These are phyloP conservation scores for Mycena vulgaris DNA, from an alignment of 768 basidiomycete species.

Conservation along the genomic window DNA sequence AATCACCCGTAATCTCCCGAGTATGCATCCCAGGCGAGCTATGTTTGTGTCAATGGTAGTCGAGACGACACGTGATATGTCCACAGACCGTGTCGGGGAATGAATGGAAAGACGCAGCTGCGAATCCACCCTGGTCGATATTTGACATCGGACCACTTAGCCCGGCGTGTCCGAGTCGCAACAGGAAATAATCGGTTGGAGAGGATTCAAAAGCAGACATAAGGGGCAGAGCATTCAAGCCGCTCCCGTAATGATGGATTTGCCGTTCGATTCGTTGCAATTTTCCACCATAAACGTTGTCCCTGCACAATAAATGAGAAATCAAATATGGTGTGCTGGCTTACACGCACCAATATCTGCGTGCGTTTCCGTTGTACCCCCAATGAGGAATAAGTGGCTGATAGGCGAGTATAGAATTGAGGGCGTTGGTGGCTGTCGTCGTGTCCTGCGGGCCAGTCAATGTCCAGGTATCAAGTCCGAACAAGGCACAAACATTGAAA, in stretches of 20 bases:
- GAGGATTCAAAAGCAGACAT: conserved; percentile 63
- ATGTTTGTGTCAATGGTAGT: background rate
- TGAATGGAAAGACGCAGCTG: conserved; percentile 72
- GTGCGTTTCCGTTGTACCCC: conserved; percentile 74
- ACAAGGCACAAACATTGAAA: no score
- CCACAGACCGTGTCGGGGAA: conserved; percentile 61
- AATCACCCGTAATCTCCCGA: conserved; percentile 68
- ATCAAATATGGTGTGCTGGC: background rate
- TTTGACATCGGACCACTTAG: conserved; percentile 68
- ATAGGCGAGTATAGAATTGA: conserved; percentile 72
- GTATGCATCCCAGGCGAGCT: conserved; percentile 69
- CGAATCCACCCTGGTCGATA: conserved; percentile 72
- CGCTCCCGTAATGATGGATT: conserved; percentile 73
- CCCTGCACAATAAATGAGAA: conserved; percentile 52
- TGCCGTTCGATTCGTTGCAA: conserved; percentile 69
- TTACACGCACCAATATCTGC: conserved; percentile 66
- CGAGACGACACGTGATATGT: background rate
- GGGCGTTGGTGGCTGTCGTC: conserved; percentile 63
- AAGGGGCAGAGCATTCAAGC: conserved; percentile 69
- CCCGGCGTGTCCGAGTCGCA: conserved; percentile 69
- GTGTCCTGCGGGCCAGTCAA: no score
- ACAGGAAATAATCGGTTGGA: conserved; percentile 65
- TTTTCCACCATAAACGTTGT: conserved; percentile 71
- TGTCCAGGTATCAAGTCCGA: no score
- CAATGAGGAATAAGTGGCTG: conserved; percentile 72